phyloP scores from a whole-genome alignment of 192 early-diverging fungal genomes.

The Coemansia erecta region DNA sequence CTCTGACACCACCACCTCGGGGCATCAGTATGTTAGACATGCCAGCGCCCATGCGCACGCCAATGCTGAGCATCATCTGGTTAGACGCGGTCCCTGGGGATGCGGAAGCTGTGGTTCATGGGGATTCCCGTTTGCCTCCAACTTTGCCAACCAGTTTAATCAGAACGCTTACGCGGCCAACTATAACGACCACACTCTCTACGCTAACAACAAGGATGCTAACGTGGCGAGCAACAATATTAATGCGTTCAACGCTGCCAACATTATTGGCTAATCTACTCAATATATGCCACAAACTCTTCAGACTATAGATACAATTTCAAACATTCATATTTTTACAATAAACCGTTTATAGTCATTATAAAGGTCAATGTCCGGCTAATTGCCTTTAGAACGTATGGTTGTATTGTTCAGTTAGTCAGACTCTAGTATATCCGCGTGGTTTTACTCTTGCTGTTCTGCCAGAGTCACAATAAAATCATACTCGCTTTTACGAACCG shows the following conservation, averaged over 20 bases:
- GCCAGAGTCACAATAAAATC: slow-evolving; percentile 62
- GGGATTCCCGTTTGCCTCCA: slow-evolving; percentile 7
- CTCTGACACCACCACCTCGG: no score
- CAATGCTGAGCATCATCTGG: neutral
- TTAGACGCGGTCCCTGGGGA: neutral
- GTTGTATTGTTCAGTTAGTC: neutral
- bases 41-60: neutral
- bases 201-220: slow-evolving; percentile 1
- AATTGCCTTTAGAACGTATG: no score
- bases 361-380: no score
- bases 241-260: slow-evolving; percentile 2
- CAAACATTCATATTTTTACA: no score
- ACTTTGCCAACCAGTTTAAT: slow-evolving; percentile 1
- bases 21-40: neutral
- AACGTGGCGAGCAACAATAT: slow-evolving; percentile 4
- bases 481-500: slow-evolving; percentile 61
- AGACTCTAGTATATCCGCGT: slow-evolving; percentile 12
- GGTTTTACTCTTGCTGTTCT: slow-evolving; percentile 1
- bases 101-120: neutral
- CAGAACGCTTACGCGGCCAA: neutral
- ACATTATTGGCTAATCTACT: neutral
- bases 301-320: no score
- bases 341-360: no score
- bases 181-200: neutral
- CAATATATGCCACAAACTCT: no score